A percentile compares a stretch with the other conserved stretches of the same genome.
Conservation (phyloP, 768 basidiomycete species). For the Suillus placidus region DNA sequence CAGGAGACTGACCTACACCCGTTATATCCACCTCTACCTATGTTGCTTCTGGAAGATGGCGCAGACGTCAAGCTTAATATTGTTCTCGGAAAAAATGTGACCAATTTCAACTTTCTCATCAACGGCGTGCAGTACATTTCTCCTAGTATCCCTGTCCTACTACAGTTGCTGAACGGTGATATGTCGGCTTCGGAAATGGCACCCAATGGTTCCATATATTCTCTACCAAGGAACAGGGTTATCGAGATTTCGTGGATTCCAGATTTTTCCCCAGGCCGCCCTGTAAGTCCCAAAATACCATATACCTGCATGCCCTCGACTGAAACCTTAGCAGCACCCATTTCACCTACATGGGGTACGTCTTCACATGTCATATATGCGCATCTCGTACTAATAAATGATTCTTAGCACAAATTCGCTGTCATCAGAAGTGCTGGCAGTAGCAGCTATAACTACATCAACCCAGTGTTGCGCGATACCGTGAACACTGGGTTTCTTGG, state of each 20-base stretch:
- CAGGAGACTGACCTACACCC: background rate
- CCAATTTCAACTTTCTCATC: constrained; percentile 27
- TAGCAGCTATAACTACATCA: background rate
- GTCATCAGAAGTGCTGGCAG: background rate
- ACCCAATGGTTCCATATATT: constrained; percentile 45
- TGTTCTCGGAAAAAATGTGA: constrained; percentile 27
- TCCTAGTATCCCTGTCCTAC: constrained; percentile 45
- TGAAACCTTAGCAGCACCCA: constrained; percentile 22
- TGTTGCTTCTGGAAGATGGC: background rate
- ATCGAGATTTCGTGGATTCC: constrained; percentile 41
- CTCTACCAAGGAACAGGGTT: constrained; percentile 46
- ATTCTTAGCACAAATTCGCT: background rate
- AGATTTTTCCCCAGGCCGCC: constrained; percentile 8
- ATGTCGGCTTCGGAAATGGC: constrained; percentile 38
- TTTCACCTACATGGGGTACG: constrained; percentile 25
- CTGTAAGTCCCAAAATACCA: constrained; percentile 7
- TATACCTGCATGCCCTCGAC: background rate
- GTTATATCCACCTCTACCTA: background rate
- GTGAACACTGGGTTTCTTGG: background rate
- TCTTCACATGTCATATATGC: background rate
- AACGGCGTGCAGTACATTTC: constrained; percentile 40
- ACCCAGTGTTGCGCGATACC: background rate
- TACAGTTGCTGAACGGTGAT: constrained; percentile 49
- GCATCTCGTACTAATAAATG: background rate
- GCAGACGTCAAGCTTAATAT: constrained; percentile 40